Base-by-base conservation (phyloP, 768 basidiomycete genomes). In the Leccinum uliginosum region DNA sequence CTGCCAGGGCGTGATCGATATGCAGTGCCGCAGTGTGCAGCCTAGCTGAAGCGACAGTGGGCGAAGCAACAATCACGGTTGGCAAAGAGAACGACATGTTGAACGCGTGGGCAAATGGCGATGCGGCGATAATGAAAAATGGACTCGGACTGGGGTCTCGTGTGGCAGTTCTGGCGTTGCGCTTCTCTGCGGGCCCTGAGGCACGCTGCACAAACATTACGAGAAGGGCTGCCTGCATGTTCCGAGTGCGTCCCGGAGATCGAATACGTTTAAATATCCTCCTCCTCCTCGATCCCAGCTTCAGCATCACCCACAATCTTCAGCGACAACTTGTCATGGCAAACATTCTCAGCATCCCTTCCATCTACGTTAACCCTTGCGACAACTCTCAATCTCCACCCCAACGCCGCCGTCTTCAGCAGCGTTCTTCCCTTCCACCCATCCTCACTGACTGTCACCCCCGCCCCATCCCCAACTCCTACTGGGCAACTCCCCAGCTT, bases 391-490 rank as follows among this genome's bases (percentile, higher is more conserved):
- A 30, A 46, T 40, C 38, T 19, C 38, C n/a, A 40, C 38, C 38
- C 2, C 14, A 15, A 24, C 23, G 21, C 7, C 45, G 45, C 8
- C 32, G 12, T 14, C 58, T 59, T 5, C 62, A 57, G 4, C 66
- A 64, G 5, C 64, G 62, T 35, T 58, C 66, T 1, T 68, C 66
- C 0, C 60, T 66, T 0, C 52, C 66, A 0, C 61, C 56, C 53
- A 50, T 64, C 49, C 15, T 35, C 59, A 58, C 62, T 0, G 51
- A 58, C 44, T 40, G 38, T 19, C 60, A 51, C n/a, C 67, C 73
- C 0, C 82, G 85, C 1, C 89, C 89, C 27, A 84, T 91, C 65
- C 86, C 87, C n/a, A 91, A 91, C 71, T 88, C 86, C 0, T 91
- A 91, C 74, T 91, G 89, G 89, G 89, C 87, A 0, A 89, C 87